phyloP scores from a whole-genome alignment of 495 filamentous ascomycete genomes.

The Cladorrhinum samala region DNA sequence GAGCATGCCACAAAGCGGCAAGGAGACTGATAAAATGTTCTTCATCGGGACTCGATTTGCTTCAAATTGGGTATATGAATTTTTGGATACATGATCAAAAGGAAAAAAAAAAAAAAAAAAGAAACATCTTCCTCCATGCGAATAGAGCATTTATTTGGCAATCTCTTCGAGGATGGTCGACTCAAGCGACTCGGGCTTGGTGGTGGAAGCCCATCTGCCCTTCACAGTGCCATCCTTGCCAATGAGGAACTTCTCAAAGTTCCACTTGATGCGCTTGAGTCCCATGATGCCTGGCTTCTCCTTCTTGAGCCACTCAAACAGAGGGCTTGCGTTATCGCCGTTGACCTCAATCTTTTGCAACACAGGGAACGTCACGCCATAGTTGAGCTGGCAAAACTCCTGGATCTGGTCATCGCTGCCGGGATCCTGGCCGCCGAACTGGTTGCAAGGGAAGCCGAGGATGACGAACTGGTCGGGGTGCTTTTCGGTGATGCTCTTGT shows the following conservation, averaged over 20 bases:
- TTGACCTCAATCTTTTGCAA: slow-evolving; percentile 92
- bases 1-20: no score
- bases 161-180: slow-evolving; percentile 68
- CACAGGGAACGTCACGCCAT: slow-evolving; percentile 89
- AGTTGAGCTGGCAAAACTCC: slow-evolving; percentile 87
- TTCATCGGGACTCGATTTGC: no score
- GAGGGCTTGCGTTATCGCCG: slow-evolving; percentile 68
- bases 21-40: no score
- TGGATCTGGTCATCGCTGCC: slow-evolving; percentile 87
- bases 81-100: not conserved
- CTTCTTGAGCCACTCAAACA: slow-evolving; percentile 85
- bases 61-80: no score
- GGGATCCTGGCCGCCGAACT: slow-evolving; percentile 88
- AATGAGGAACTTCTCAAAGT: slow-evolving; percentile 95
- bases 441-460: slow-evolving; percentile 97
- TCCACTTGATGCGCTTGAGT: slow-evolving; percentile 89
- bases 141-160: slow-evolving; percentile 21
- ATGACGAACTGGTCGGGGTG: slow-evolving; percentile 74
- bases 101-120: not conserved
- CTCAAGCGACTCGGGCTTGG: slow-evolving; percentile 79
- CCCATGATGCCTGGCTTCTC: slow-evolving; percentile 78
- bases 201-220: slow-evolving; percentile 72
- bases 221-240: slow-evolving; percentile 79
- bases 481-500: slow-evolving; percentile 64
- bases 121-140: not conserved